A percentile compares a stretch with the other conserved stretches of the same genome.
Conservation (phyloP, 805 yeast genomes). For the Pichia manshurica region DNA sequence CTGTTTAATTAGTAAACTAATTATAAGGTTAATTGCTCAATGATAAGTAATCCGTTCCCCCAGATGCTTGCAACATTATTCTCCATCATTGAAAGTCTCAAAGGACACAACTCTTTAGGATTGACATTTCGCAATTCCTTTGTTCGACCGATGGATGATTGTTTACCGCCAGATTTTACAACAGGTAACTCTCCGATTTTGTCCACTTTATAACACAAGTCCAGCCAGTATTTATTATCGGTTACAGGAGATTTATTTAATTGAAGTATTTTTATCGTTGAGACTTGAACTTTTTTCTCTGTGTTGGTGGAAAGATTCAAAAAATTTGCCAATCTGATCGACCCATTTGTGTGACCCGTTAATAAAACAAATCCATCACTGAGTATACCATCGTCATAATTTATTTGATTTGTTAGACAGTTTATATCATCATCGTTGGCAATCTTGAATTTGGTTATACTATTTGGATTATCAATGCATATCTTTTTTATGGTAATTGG, state of each 20-base stretch:
- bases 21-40: constrained; percentile 22
- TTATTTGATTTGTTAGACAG: constrained; percentile 9
- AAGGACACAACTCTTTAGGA: constrained; percentile 14
- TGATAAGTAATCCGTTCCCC: constrained; percentile 27
- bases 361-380: constrained; percentile 8
- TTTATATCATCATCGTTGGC: constrained; percentile 12
- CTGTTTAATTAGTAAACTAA: constrained; percentile 22
- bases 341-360: constrained; percentile 19
- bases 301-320: constrained; percentile 8
- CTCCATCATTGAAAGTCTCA: constrained; percentile 5
- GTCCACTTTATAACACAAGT: constrained; percentile 17
- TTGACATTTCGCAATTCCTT: constrained; percentile 9
- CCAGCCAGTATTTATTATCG: constrained; percentile 19
- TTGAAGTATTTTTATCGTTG: constrained; percentile 21
- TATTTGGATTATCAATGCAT: constrained; percentile 5
- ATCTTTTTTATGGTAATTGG: constrained; percentile 8
- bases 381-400: constrained; percentile 1
- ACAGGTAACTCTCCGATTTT: constrained; percentile 4
- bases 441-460: constrained; percentile 8
- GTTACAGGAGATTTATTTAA: constrained; percentile 16
- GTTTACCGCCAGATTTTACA: background rate
- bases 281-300: constrained; percentile 12
- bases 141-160: constrained; percentile 1
- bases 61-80: constrained; percentile 22
- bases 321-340: constrained; percentile 16